These are phyloP conservation scores for Phytophthora idaei DNA, from an alignment of 352 stramenopile species.

Conservation along the genomic window DNA sequence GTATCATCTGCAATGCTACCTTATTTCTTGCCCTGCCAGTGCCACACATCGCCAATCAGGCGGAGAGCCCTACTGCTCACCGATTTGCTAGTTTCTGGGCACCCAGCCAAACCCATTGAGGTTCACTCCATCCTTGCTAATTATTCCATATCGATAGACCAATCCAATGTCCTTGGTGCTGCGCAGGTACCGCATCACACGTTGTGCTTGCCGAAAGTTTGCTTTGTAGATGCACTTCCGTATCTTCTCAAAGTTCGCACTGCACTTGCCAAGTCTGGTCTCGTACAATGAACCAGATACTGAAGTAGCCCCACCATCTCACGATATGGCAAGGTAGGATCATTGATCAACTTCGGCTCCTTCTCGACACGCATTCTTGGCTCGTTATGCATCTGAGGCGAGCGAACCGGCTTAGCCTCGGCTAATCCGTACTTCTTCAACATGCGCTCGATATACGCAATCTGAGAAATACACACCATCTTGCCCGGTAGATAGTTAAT, in stretches of 20 bases:
- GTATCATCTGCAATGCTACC: not conserved
- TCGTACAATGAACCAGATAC: not conserved
- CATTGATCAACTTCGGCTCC: not conserved
- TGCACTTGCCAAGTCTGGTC: not conserved
- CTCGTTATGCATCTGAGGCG: not conserved
- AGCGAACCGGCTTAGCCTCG: not conserved
- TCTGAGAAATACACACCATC: not conserved
- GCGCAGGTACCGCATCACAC: constrained; percentile 3
- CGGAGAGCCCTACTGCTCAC: constrained; percentile 4
- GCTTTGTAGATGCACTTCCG: not conserved
- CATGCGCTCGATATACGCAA: not conserved
- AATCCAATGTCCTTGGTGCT: constrained; percentile 5
- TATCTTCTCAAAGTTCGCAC: not conserved
- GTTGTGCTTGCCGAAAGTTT: not conserved
- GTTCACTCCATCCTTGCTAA: not conserved
- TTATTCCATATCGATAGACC: constrained; percentile 7
- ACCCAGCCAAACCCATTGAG: constrained; percentile 10
- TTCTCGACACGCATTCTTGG: not conserved
- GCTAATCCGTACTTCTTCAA: not conserved
- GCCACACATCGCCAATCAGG: not conserved
- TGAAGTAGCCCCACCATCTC: not conserved
- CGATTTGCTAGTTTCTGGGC: constrained; percentile 6
- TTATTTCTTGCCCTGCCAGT: constrained; percentile 17
- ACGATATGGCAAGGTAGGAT: not conserved
- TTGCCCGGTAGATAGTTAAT: no score